Conservation (phyloP, 2,329 filamentous ascomycete genomes). For the Lachnellula subtilissima region DNA sequence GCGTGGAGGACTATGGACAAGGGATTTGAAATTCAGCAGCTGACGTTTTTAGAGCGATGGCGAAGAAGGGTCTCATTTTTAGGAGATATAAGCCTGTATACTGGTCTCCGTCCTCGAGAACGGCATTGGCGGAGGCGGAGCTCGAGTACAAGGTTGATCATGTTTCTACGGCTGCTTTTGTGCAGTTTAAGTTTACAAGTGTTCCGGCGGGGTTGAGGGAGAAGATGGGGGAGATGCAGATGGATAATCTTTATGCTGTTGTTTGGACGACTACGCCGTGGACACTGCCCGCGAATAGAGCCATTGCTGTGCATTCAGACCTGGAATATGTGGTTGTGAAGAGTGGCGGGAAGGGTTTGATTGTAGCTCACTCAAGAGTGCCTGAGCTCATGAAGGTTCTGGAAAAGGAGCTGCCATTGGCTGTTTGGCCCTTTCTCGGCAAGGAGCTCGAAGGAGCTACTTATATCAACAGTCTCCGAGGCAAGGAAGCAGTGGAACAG, state of each 20-base stretch:
- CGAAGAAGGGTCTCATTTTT: conserved; percentile 68
- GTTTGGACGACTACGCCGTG: conserved; percentile 99
- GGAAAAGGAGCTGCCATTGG: conserved; percentile 34
- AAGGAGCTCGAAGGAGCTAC: conserved; percentile 58
- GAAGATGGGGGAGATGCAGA: conserved; percentile 36
- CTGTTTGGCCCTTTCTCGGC: conserved; percentile 57
- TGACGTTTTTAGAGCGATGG: conserved; percentile 73
- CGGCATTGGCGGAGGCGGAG: conserved; percentile 78
- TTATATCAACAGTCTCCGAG: conserved; percentile 69
- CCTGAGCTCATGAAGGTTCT: conserved; percentile 49
- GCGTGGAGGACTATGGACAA: conserved; percentile 77
- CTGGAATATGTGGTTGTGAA: conserved; percentile 68
- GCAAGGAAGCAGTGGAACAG: conserved; percentile 50
- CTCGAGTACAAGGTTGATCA: conserved; percentile 78
- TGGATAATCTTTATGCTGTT: conserved; percentile 60
- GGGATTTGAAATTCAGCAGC: conserved; percentile 68
- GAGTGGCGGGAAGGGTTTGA: conserved; percentile 51
- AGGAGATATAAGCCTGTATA: conserved; percentile 78
- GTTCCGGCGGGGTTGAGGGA: conserved; percentile 41
- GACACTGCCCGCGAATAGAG: conserved; percentile 90
- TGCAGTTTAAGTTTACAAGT: conserved; percentile 66
- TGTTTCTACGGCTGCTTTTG: conserved; percentile 66
- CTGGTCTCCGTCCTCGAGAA: conserved; percentile 76
- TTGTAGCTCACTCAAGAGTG: conserved; percentile 69
- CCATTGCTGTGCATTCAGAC: conserved; percentile 74